Evolutionary conservation across 495 filamentous ascomycete genomes (phyloP), one percentile per base, ranked within the genome.

Genomic region (Immersiella caudata): DNA sequence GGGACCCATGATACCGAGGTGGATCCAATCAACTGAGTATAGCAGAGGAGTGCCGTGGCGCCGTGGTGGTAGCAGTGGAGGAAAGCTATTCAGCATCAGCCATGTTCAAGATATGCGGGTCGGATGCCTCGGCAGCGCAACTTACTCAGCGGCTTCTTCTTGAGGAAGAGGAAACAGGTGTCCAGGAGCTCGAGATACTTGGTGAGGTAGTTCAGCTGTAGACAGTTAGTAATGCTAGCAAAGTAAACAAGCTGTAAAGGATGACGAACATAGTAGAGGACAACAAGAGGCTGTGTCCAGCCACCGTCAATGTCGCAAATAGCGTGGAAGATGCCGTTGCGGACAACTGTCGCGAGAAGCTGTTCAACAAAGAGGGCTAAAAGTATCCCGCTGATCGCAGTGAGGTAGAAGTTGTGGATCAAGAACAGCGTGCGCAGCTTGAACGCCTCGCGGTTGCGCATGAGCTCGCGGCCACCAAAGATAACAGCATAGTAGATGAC

Each of bases 1-100:
- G 86, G 85, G 55, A 92, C 88, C 91, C 91, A 94, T 29, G 86
- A 88, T 51, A 94, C 91, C 20, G 91, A 78, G n/a, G 91, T 94
- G 68, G 86, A 83, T 66, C 91, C 91, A 67, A 92, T 84, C 68
- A 94, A 85, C 79, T 94, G 91, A 65, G 90, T 92, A 81, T 91
- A 94, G 88, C 91, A 94, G 71, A 94, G 89, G 68, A 93, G 86
- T 59, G 91, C 91, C 8, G 91, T 94, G 24, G 91, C 91, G 74
- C 91, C 91, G 75, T 94, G 79, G 81, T 93, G 91, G 78, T 93
- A 93, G 79, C 88, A 91, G 83, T 94, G 91, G 56, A 94, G 88
- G 86, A 94, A 94, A 75, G 91, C 89, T 91, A 56, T 27, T 79
- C 87, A 86, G 18, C n/a, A n/a, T 61, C 24, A 55, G 65, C 57